Evolutionary conservation across 2,329 filamentous ascomycete genomes (phyloP).

Genomic region (Apiospora hydei): DNA sequence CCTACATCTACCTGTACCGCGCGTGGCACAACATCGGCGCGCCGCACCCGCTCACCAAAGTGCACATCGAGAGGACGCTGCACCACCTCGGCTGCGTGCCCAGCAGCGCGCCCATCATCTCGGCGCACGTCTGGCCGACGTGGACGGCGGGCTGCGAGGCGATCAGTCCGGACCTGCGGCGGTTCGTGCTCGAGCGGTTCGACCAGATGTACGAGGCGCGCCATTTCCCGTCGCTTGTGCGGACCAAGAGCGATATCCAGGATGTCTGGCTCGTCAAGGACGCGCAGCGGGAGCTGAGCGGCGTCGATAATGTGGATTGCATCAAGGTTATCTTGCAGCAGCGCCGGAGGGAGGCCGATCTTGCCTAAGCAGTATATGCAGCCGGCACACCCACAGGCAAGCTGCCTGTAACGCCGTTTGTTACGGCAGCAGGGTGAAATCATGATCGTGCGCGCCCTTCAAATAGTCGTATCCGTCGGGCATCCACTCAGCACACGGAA

Average conservation of each 20-base stretch:
- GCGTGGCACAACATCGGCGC: slow-evolving; percentile 37
- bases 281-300: slow-evolving; percentile 35
- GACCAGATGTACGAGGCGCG: slow-evolving; percentile 39
- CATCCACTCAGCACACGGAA: slow-evolving; percentile 45
- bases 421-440: slow-evolving; percentile 40
- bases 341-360: slow-evolving; percentile 35
- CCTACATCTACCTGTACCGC: slow-evolving; percentile 42
- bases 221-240: slow-evolving; percentile 39
- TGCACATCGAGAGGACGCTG: slow-evolving; percentile 38
- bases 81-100: slow-evolving; percentile 36
- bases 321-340: slow-evolving; percentile 37
- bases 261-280: slow-evolving; percentile 43
- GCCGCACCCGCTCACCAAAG: neutral
- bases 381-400: neutral
- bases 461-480: slow-evolving; percentile 46
- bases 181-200: slow-evolving; percentile 36
- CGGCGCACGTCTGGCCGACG: slow-evolving; percentile 42
- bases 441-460: slow-evolving; percentile 45
- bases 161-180: slow-evolving; percentile 34
- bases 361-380: neutral
- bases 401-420: neutral
- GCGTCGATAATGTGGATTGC: slow-evolving; percentile 42
- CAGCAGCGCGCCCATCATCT: slow-evolving; percentile 39
- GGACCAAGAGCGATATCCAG: slow-evolving; percentile 40
- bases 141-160: slow-evolving; percentile 44